Percentiles rank a stretch among this genome's conserved stretches.
phyloP scores from a whole-genome alignment of 257 asterid species.

The Paraleonurus japonicus region DNA sequence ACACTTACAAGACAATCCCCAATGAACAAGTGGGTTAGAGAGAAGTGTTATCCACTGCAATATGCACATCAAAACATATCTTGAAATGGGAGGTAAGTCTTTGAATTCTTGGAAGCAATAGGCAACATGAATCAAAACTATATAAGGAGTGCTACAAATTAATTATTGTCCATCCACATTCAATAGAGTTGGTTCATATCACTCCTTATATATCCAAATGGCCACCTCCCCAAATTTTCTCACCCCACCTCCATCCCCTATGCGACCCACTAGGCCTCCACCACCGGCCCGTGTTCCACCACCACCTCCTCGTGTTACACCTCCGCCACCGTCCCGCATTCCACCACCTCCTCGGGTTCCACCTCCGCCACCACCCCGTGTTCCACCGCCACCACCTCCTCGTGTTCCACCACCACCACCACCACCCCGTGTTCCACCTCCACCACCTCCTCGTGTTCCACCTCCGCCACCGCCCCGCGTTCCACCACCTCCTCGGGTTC shows the following conservation, averaged over 20 bases:
- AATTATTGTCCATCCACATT: constrained; percentile 27
- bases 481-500: background rate
- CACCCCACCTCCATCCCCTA: constrained; percentile 7
- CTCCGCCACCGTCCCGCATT: background rate
- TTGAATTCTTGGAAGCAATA: constrained; percentile 42
- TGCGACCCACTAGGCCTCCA: background rate
- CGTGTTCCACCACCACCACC: constrained; percentile 3
- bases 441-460: constrained; percentile 16
- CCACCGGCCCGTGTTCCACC: background rate
- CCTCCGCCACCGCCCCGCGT: background rate
- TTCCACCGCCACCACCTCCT: constrained; percentile 28
- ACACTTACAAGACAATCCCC: no score
- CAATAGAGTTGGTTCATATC: constrained; percentile 13
- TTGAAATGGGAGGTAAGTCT: constrained; percentile 47
- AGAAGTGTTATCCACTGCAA: constrained; percentile 41
- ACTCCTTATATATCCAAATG: constrained; percentile 14
- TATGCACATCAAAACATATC: constrained; percentile 22
- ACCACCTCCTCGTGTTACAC: background rate
- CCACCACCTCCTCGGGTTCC: background rate
- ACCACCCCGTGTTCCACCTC: background rate
- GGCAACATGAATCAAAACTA: constrained; percentile 18
- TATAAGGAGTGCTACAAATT: constrained; percentile 17
- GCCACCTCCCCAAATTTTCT: constrained; percentile 23
- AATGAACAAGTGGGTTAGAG: constrained; percentile 3
- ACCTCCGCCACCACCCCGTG: constrained; percentile 13